Evolutionary conservation across 208 protist genomes (phyloP), one percentile per base, ranked within the genome.

Genomic region (Leishmania tropica): DNA sequence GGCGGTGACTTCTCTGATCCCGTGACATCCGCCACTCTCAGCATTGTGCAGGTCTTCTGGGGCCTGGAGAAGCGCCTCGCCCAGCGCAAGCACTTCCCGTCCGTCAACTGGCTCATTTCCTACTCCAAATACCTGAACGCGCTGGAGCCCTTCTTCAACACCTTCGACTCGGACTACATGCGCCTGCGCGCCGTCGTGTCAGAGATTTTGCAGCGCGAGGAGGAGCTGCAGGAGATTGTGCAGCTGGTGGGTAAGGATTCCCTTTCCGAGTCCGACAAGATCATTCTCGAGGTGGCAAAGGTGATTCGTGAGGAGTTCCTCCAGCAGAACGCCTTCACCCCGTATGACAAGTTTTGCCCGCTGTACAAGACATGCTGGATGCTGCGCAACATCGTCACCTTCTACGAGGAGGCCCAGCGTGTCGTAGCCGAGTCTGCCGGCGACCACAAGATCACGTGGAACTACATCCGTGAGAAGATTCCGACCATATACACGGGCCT

Each of bases 41-140:
- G 95, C 89, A 99, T 99, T 85, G 99, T 99, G 62, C 99, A 99
- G 94, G 99, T 99, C 45, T 99, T 99, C 94, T 99, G 99, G 99
- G 99, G 99, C 87, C 94, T 99, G 10, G 98, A 99, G 94, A 99
- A 99, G 96, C 99, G 99, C 81, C 96, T 99, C 10, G 99, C 99
- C 5, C 99, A 99, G 96, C 93, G 99, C 75, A 99, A 99, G 95
- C 99, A 99, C 95, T 99, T 99, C 96, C 99, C 99, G 51, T 99
- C 99, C 13, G 98, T 99, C 51, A 99, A 99, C 93, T 99, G 99
- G 99, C 92, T 99, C 47, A 97, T 99, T 81, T 99, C 98, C 8
- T 99, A 99, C 93, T 99, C 98, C 53, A 99, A 99, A 88, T 99
- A 99, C 89, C 89, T 97, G 45, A 97, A 99, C 78, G 92, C 96